Conservation (phyloP, 2,329 filamentous ascomycete genomes). For the Colletotrichum sp. region DNA sequence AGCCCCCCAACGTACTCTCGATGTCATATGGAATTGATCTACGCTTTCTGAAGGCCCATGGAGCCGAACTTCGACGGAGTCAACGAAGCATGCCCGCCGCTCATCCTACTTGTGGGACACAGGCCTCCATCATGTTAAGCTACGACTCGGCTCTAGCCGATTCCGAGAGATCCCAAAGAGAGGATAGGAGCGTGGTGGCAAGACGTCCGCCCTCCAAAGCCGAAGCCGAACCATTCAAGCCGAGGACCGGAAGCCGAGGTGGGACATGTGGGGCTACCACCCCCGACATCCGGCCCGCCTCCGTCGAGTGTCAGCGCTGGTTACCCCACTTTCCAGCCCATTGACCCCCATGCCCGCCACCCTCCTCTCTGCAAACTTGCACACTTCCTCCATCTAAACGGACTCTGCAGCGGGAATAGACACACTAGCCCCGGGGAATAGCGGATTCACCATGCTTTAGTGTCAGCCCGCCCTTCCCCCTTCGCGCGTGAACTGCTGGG, state of each 20-base stretch:
- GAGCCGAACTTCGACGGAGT: neutral
- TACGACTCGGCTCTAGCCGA: neutral
- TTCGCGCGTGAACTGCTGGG: neutral
- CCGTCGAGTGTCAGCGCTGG: neutral
- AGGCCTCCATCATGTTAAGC: rapidly evolving
- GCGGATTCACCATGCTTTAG: neutral
- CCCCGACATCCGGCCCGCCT: neutral
- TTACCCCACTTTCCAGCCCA: neutral
- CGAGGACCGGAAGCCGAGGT: neutral
- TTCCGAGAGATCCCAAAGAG: neutral
- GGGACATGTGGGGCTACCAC: neutral
- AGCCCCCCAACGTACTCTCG: neutral
- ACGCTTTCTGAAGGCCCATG: too few relatives aligned
- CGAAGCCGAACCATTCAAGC: neutral
- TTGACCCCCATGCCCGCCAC: neutral
- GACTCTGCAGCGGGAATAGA: neutral
- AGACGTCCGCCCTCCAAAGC: neutral
- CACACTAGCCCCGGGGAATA: neutral
- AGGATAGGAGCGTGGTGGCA: neutral
- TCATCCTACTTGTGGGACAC: neutral
- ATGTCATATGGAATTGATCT: too few relatives aligned
- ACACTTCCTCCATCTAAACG: neutral
- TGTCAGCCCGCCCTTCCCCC: neutral
- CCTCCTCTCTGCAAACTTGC: neutral
- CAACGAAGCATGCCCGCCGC: neutral